These are phyloP conservation scores for Shiraia bambusicola DNA, from an alignment of 2,329 filamentous ascomycete species.

Conservation along the genomic window DNA sequence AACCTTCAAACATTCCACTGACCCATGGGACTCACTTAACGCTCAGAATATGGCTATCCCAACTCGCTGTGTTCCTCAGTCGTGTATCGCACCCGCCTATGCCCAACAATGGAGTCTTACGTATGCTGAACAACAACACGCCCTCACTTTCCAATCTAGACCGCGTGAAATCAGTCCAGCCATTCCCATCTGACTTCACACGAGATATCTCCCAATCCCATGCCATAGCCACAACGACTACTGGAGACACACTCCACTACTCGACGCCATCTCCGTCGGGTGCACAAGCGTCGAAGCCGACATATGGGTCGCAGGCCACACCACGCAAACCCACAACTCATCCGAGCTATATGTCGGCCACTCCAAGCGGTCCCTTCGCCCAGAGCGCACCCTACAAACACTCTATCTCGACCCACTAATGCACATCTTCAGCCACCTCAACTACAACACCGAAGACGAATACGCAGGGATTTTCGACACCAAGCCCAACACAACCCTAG, in stretches of 20 bases:
- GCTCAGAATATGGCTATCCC: too few relatives aligned
- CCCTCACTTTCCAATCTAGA: too few relatives aligned
- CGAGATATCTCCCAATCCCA: constrained; percentile 50
- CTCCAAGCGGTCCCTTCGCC: constrained; percentile 47
- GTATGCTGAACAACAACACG: too few relatives aligned
- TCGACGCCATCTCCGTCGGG: constrained; percentile 53
- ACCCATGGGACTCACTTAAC: too few relatives aligned
- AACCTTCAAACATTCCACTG: too few relatives aligned
- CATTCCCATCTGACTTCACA: constrained; percentile 48
- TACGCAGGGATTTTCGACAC: constrained; percentile 51
- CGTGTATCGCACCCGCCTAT: too few relatives aligned
- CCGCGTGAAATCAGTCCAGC: constrained; percentile 7
- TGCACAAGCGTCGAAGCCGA: constrained; percentile 58
- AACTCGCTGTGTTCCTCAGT: too few relatives aligned
- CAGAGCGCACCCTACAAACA: constrained; percentile 48
- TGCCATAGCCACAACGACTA: constrained; percentile 61
- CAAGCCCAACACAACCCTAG: constrained; percentile 48
- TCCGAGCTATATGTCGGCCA: constrained; percentile 55
- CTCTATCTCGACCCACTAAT: constrained; percentile 55
- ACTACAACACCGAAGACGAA: constrained; percentile 33
- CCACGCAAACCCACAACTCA: constrained; percentile 15
- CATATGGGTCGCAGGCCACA: constrained; percentile 49
- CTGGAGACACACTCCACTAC: constrained; percentile 54
- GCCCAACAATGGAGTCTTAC: too few relatives aligned
- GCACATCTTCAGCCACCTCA: constrained; percentile 51